Conservation (phyloP, 768 basidiomycete species). For the Cytidiella melzeri region DNA sequence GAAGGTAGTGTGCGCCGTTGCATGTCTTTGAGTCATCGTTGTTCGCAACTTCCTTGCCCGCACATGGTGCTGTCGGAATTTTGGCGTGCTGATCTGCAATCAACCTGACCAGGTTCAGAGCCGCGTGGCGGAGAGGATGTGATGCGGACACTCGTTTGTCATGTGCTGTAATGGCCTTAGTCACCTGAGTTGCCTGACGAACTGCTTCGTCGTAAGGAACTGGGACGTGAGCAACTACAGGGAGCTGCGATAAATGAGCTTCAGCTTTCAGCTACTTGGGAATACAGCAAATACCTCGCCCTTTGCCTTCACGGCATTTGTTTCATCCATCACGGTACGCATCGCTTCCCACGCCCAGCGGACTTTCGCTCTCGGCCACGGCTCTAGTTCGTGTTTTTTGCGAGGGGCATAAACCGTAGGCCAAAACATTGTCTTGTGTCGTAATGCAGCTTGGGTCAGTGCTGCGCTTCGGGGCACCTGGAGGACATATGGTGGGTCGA, state of each 20-base stretch:
- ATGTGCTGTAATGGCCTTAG: conserved; percentile 41
- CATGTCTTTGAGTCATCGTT: background rate
- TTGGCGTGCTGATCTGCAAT: conserved; percentile 52
- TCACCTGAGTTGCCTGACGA: conserved; percentile 11
- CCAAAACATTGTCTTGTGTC: conserved; percentile 73
- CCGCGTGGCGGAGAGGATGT: conserved; percentile 85
- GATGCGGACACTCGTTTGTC: conserved; percentile 65
- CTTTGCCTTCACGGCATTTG: conserved; percentile 35
- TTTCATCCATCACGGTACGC: conserved; percentile 42
- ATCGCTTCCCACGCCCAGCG: conserved; percentile 77
- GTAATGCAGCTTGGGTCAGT: conserved; percentile 57
- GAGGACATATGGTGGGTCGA: conserved; percentile 48
- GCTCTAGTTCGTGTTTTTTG: conserved; percentile 57
- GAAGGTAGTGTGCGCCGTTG: conserved; percentile 80
- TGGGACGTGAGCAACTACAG: conserved; percentile 70
- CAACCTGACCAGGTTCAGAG: conserved; percentile 66
- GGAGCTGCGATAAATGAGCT: too few species aligned
- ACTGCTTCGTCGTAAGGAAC: conserved; percentile 36
- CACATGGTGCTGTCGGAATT: conserved; percentile 3
- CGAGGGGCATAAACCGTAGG: conserved; percentile 73
- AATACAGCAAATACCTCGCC: too few species aligned
- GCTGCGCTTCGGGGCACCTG: conserved; percentile 65
- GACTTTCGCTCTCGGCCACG: conserved; percentile 60
- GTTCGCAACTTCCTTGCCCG: conserved; percentile 11
- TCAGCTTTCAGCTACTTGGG: too few species aligned